phyloP scores from a whole-genome alignment of 2,329 filamentous ascomycete genomes.

The Microsporum canis region DNA sequence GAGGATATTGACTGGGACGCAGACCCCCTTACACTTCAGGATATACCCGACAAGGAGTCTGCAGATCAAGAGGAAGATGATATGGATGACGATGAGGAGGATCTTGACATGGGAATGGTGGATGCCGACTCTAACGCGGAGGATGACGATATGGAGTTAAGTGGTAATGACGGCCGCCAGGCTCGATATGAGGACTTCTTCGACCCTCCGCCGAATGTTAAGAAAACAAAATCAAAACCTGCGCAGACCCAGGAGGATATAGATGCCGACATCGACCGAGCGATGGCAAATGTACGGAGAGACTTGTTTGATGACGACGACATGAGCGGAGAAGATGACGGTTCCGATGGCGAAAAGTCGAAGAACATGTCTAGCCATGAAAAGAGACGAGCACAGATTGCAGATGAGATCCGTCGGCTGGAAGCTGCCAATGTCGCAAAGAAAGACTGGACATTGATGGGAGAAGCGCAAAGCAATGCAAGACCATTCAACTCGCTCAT shows the following conservation, averaged over 20 bases:
- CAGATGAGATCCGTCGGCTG: conserved; percentile 80
- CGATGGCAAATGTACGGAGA: conserved; percentile 75
- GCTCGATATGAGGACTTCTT: conserved; percentile 60
- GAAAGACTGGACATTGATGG: conserved; percentile 78
- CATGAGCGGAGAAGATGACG: conserved; percentile 36
- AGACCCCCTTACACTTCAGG: conserved; percentile 51
- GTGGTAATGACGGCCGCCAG: conserved; percentile 42
- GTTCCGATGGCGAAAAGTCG: conserved; percentile 50
- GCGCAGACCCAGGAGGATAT: background rate
- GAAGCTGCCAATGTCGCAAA: conserved; percentile 84
- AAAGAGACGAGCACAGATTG: conserved; percentile 70
- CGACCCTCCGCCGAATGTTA: conserved; percentile 62
- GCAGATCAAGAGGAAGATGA: conserved; percentile 52
- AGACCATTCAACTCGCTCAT: conserved; percentile 84
- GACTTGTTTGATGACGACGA: conserved; percentile 75
- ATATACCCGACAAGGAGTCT: conserved; percentile 21
- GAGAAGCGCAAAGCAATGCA: conserved; percentile 72
- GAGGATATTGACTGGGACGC: conserved; percentile 73
- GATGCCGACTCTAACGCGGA: conserved; percentile 23
- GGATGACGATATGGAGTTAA: conserved; percentile 39
- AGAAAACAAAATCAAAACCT: conserved; percentile 37
- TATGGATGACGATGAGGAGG: conserved; percentile 53
- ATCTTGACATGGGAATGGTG: background rate
- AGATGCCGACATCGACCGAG: conserved; percentile 56
- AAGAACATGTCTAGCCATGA: conserved; percentile 61